Conservation (phyloP, 179 eudicot genomes). For the Beta lomatogona region DNA sequence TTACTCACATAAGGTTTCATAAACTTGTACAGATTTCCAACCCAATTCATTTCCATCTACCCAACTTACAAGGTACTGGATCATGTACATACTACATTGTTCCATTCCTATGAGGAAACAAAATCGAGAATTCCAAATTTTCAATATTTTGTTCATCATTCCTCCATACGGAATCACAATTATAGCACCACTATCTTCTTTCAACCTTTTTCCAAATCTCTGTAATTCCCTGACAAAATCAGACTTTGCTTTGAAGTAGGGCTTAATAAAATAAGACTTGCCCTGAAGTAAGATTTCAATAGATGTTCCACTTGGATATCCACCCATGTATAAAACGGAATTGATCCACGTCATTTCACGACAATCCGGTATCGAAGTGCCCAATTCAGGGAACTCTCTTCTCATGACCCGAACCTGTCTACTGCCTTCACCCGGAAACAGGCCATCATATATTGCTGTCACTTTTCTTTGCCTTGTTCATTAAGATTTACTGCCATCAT, state of each 20-base stretch:
- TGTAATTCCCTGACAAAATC: slow-evolving; percentile 31
- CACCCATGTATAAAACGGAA: slow-evolving; percentile 27
- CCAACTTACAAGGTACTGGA: slow-evolving; percentile 42
- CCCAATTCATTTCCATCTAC: slow-evolving; percentile 35
- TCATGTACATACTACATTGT: slow-evolving; percentile 27
- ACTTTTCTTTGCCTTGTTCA: slow-evolving; percentile 2
- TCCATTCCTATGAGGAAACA: slow-evolving; percentile 65
- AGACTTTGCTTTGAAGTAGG: slow-evolving; percentile 36
- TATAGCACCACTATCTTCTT: slow-evolving; percentile 27
- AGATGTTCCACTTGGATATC: slow-evolving; percentile 31
- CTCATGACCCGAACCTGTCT: slow-evolving; percentile 24
- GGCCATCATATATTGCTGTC: slow-evolving; percentile 7
- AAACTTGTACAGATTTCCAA: slow-evolving; percentile 42
- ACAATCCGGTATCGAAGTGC: slow-evolving; percentile 20
- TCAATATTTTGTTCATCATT: slow-evolving; percentile 46
- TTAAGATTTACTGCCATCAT: slow-evolving; percentile 5
- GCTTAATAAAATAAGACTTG: slow-evolving; percentile 13
- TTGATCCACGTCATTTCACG: slow-evolving; percentile 37
- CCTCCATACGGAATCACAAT: slow-evolving; percentile 63
- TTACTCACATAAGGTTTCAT: slow-evolving; percentile 53
- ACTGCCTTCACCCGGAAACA: slow-evolving; percentile 25
- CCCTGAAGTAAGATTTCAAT: slow-evolving; percentile 31
- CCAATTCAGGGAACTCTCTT: slow-evolving; percentile 28
- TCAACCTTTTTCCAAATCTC: slow-evolving; percentile 29
- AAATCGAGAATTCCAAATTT: slow-evolving; percentile 31